Evolutionary conservation across 2,329 filamentous ascomycete genomes (phyloP), one percentile per base, ranked within the genome.

Genomic region (Venturia nashicola): DNA sequence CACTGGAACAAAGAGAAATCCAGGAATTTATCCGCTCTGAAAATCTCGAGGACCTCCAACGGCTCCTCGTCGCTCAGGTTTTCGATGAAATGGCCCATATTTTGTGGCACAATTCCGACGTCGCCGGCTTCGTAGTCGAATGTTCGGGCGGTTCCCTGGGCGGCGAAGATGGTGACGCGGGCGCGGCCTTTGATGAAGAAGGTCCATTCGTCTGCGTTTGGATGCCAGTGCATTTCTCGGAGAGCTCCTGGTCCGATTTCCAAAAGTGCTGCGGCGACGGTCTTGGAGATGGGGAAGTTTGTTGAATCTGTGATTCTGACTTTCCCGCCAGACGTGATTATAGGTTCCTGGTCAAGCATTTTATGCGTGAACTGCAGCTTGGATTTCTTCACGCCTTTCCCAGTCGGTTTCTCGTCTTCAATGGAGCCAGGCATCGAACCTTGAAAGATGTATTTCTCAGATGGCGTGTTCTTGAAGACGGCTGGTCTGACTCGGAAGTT

Each of bases 221-320:
- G 87, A 71, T 92, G 89, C 89, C 89, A 92, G 77, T 92, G 89
- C 80, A 92, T 90, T 76, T 91, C 88, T 11, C 88, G 82, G 71
- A 91, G 78, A 0, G 86, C 87, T 16, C 87, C 87, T 0, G 88
- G 88, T 67, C 87, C 78, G 66, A 92, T 88, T 44, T 82, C 82
- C 20, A 89, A 82, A 69, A 91, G 82, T 0, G 87, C 89, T 0
- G 88, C 88, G 0, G 88, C 87, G 23, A 91, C 82, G 0, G 86
- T 88, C 73, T 83, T 86, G 57, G 88, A 89, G 66, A 91, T 82
- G 39, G 85, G 84, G 71, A 93, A 92, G 74, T 88, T 90, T 39
- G 78, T 81, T n/a, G 87, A 88, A 72, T 92, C 89, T 6, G 87
- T 81, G 71, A 92, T 89, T 68, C 88, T 85, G 1, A 91, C 87